phyloP scores from a whole-genome alignment of 2,329 filamentous ascomycete species.

The Penicillium sp. region DNA sequence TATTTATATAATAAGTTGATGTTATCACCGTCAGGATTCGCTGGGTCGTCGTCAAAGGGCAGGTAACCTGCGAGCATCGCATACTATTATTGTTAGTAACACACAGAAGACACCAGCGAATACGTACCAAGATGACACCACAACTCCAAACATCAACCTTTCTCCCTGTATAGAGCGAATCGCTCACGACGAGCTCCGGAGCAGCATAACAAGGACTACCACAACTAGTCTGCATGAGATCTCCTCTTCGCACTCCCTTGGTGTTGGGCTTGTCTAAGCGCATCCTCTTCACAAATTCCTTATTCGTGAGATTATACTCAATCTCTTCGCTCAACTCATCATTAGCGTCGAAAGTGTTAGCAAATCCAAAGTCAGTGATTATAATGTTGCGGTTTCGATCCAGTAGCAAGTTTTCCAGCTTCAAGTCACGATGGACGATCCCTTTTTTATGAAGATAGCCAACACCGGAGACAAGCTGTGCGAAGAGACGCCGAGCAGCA shows the following conservation, averaged over 20 bases:
- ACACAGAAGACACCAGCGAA: background rate
- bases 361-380: slow-evolving; percentile 98
- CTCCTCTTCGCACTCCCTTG: slow-evolving; percentile 80
- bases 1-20: slow-evolving; percentile 99
- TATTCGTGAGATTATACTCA: slow-evolving; percentile 83
- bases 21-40: slow-evolving; percentile 97
- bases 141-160: slow-evolving; percentile 99
- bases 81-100: slow-evolving; percentile 65
- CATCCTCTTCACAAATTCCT: slow-evolving; percentile 83
- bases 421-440: slow-evolving; percentile 95
- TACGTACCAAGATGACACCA: slow-evolving; percentile 89
- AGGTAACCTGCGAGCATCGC: slow-evolving; percentile 98
- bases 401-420: slow-evolving; percentile 91
- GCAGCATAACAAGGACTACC: slow-evolving; percentile 98
- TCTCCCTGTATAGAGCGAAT: slow-evolving; percentile 93
- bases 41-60: slow-evolving; percentile 96
- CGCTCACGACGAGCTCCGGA: slow-evolving; percentile 94
- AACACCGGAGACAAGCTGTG: slow-evolving; percentile 93
- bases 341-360: slow-evolving; percentile 89
- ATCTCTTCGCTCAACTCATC: slow-evolving; percentile 91
- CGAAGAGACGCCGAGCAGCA: slow-evolving; percentile 86
- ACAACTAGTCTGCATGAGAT: slow-evolving; percentile 98
- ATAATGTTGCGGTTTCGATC: slow-evolving; percentile 99
- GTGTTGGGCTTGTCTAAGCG: slow-evolving; percentile 80
- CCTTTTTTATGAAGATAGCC: slow-evolving; percentile 98